Evolutionary conservation across 768 basidiomycete genomes (phyloP), one percentile per base, ranked within the genome.

Genomic region (Lactarius sanguifluus): DNA sequence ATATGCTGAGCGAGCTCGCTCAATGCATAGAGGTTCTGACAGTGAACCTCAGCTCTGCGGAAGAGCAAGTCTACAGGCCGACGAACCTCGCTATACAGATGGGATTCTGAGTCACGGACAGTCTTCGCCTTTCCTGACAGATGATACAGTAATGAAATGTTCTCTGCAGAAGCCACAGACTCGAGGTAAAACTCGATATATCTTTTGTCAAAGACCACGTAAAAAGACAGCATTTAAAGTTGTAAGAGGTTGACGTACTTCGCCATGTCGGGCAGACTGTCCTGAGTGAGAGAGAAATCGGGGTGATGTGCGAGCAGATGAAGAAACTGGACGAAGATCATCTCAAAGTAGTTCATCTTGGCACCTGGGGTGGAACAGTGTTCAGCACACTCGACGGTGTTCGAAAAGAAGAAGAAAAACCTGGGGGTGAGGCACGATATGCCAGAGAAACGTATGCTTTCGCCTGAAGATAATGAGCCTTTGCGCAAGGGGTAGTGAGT

Each of bases 221-320:
- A 15, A 16, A 18, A 62, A 59, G 56, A 4, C 16, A 56, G 38
- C 1, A 2, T 57, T 36, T 28, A 50, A 7, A 32, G 57, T 2
- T 0, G 15, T 20, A 50, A 57, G 30, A 45, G 34, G 6, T 23
- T 30, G 9, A 73, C 89, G 56, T 70, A 97, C 94, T 89, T 92
- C 28, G 90, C 87, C 71, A 94, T 88, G 71, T 91, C 89, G 40
- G 85, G 80, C 43, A 96, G 75, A 50, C 88, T 87, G 40, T 91
- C 90, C 43, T 85, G 82, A 2, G 82, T 81, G 54, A 80, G 82
- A 23, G 81, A 82, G 72, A 94, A 96, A 76, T 99, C 97, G 5
- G 96, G 96, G 74, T 99, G 97, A 73, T 97, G 96, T 0, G 95
- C 93, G 5, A 98, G 81, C 0, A 95, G 76, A 73, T 95, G 91